A percentile compares a stretch with the other conserved stretches of the same genome.
Conservation (phyloP, 768 basidiomycete species). For the Sistotremastrum niveocremeum region DNA sequence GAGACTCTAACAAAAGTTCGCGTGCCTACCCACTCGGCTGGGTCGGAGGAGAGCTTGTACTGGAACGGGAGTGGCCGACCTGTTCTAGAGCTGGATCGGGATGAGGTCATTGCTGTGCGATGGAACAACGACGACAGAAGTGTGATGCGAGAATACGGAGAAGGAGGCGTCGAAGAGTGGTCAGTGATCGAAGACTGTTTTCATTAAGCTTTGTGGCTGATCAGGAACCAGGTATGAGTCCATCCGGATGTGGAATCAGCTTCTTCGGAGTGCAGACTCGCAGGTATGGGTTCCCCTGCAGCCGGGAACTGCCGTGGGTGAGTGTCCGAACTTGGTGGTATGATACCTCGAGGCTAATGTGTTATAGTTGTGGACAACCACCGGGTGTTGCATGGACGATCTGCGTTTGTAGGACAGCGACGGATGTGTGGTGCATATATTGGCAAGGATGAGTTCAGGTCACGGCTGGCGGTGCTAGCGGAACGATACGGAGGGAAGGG, state of each 20-base stretch:
- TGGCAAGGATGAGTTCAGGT: conserved; percentile 79
- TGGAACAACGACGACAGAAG: conserved; percentile 96
- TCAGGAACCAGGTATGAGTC: conserved; percentile 54
- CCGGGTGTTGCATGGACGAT: conserved; percentile 89
- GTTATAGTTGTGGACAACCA: conserved; percentile 77
- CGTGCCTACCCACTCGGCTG: conserved; percentile 81
- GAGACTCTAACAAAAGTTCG: conserved; percentile 49
- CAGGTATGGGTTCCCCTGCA: conserved; percentile 88
- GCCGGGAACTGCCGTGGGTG: conserved; percentile 76
- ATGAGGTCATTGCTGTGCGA: conserved; percentile 58
- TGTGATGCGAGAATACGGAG: conserved; percentile 48
- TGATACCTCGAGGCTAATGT: neutral
- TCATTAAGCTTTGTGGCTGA: neutral
- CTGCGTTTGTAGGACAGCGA: conserved; percentile 73
- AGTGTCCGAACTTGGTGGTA: conserved; percentile 15
- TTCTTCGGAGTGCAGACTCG: conserved; percentile 65
- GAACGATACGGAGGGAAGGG: conserved; percentile 32
- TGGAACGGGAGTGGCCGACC: conserved; percentile 51
- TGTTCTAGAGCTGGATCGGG: conserved; percentile 50
- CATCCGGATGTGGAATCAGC: conserved; percentile 60
- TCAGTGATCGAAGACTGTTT: conserved; percentile 14
- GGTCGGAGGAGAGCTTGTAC: conserved; percentile 48
- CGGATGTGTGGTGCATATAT: conserved; percentile 96
- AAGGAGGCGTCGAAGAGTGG: conserved; percentile 64
- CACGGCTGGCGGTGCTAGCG: conserved; percentile 53